phyloP scores from a whole-genome alignment of 2,329 filamentous ascomycete species.

The Scleromitrula shiraiana region DNA sequence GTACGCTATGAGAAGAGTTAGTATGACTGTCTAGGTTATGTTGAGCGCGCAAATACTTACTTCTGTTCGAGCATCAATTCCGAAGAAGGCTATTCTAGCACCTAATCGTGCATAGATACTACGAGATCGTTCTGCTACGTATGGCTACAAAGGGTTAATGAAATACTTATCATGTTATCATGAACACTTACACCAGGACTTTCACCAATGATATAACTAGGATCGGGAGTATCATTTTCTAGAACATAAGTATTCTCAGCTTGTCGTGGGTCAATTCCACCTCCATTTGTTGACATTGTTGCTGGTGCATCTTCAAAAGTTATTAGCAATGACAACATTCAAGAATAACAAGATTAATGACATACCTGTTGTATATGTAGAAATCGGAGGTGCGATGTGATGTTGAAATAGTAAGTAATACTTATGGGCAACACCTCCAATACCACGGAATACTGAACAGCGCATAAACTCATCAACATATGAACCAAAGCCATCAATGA shows the following conservation, averaged over 20 bases:
- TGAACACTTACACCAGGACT: slow-evolving; percentile 40
- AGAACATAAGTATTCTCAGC: slow-evolving; percentile 67
- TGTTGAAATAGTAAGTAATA: slow-evolving; percentile 99
- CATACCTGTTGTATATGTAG: slow-evolving; percentile 76
- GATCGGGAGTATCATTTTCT: slow-evolving; percentile 49
- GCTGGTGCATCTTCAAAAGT: slow-evolving; percentile 38
- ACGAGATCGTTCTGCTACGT: slow-evolving; percentile 80
- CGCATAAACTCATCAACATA: slow-evolving; percentile 93
- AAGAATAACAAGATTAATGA: too few species aligned
- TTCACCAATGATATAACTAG: slow-evolving; percentile 58
- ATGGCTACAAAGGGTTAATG: slow-evolving; percentile 46
- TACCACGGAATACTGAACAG: slow-evolving; percentile 82
- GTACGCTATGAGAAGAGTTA: slow-evolving; percentile 47
- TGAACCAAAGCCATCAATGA: slow-evolving; percentile 87
- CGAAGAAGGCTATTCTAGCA: slow-evolving; percentile 73
- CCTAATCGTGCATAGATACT: slow-evolving; percentile 83
- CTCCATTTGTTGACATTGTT: slow-evolving; percentile 43
- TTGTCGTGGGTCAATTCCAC: slow-evolving; percentile 60
- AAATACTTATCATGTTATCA: neutral
- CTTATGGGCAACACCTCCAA: slow-evolving; percentile 90
- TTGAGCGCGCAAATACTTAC: slow-evolving; percentile 28
- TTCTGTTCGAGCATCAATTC: slow-evolving; percentile 88
- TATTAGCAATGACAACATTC: slow-evolving; percentile 11
- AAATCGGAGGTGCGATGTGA: slow-evolving; percentile 74
- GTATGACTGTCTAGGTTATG: neutral